Conservation (phyloP, 2,329 filamentous ascomycete genomes). For the Coniochaeta hoffmannii region DNA sequence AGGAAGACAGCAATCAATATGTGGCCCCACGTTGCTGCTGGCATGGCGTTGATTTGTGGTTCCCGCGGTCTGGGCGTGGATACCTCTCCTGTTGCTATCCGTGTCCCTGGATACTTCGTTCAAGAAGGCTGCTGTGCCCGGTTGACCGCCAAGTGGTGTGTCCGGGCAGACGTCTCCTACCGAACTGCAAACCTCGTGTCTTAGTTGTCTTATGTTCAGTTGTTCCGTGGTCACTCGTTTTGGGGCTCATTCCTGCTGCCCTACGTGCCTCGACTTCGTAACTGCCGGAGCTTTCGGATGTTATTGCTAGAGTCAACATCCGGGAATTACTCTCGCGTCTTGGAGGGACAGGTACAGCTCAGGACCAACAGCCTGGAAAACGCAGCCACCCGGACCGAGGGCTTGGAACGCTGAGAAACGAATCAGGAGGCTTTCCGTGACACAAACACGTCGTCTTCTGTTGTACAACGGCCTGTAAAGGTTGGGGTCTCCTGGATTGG, state of each 20-base stretch:
- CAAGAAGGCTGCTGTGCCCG: background rate
- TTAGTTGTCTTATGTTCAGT: background rate
- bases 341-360: background rate
- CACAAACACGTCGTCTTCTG: background rate
- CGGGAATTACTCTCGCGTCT: background rate
- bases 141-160: slow-evolving; percentile 1
- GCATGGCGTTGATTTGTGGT: background rate
- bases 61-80: background rate
- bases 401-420: background rate
- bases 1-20: background rate
- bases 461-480: background rate
- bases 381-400: background rate
- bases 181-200: background rate
- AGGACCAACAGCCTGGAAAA: background rate
- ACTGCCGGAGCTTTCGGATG: background rate
- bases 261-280: background rate
- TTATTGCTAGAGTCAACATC: background rate
- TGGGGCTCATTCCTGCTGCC: background rate
- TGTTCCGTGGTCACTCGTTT: background rate
- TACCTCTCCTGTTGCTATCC: slow-evolving; percentile 1
- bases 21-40: slow-evolving; percentile 2
- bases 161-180: background rate
- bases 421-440: background rate
- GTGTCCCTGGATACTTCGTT: background rate
- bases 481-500: background rate